Base-by-base conservation (phyloP, 441 rosid genomes). In the Croton setiger region DNA sequence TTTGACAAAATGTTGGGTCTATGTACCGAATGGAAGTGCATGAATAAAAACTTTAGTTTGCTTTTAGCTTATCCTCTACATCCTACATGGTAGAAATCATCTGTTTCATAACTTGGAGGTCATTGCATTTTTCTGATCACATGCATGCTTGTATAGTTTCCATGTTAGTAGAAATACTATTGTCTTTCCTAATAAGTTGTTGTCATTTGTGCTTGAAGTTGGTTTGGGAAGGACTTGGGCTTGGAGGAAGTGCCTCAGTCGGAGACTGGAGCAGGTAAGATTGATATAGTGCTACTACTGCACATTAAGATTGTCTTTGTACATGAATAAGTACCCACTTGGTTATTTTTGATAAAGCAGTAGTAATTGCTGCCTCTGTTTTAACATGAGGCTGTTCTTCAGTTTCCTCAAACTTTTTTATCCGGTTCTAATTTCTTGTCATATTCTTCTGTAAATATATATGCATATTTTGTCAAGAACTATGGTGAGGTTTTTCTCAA, bases 221-320 rank as follows among this genome's bases (percentile, higher is more conserved):
- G 71, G 80, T 82, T 65, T 93, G 96, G 97, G 85, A 89, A 83
- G 97, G 93, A 78, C 95, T 93, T 72, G 97, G 97, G 56, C 81
- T 93, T 72, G 92, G 96, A 81, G 95, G 87, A 36, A 81, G 82
- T 44, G 78, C 80, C 69, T 79, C 88, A 15, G 70, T 88, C 3
- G 98, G 97, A 74, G 80, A 74, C 66, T 93, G 98, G 98, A 81
- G 74, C 87, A 87, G 97, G 97, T 93, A 86, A 71, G 33, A 43
- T 7, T 45, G 10, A 27, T 59, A 54, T 56, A 58, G 11, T 45
- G 23, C 20, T 60, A 12, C 6, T 64, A 39, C 51, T 13, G n/a
- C 21, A 5, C 12, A 11, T 54, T 45, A 7, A 12, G 35, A 55
- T 13, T 33, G 21, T 18, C 35, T 60, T 33, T 14, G 3, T n/a